Base-by-base conservation (phyloP, 495 filamentous ascomycete species). In the Annulohypoxylon maeteangense region DNA sequence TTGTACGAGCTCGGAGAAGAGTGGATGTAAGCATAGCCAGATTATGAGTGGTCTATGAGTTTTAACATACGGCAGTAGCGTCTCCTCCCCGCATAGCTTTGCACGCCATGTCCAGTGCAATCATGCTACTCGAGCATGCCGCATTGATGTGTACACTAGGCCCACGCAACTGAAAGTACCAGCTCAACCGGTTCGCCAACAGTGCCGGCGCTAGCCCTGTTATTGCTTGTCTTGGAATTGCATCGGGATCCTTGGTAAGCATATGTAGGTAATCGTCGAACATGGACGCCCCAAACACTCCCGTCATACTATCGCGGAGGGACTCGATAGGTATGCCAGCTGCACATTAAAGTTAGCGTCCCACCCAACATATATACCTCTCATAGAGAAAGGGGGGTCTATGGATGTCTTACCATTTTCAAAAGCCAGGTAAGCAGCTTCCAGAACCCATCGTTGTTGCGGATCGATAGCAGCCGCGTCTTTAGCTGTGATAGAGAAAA, bases 401-500 rank as follows among this genome's bases (percentile, higher is more conserved):
- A n/a, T n/a, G n/a, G n/a, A n/a, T n/a, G n/a, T n/a, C n/a, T n/a
- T n/a, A n/a, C 76, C 83, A 11, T 81, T 78, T 55, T 90, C 87
- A 18, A 89, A 71, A 0, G 80, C 81, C 62, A 86, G 81, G 60
- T 88, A 90, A 2, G 27, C 2, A 29, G 27, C 6, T 6, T 29
- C 27, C 6, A 29, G 27, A 3, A 29, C 3, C 27, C 2, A 29
- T 2, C 27, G 27, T 29, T 29, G 27, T 29, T 29, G 27, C 6
- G 27, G 27, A 29, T 29, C 77, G 73, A 81, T 79, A 2, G 74
- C 57, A 4, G 65, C 79, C 0, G 87, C 87, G 72, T 90, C 86
- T 4, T 79, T 74, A 4, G 81, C 74, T 4, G 80, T 82, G 31
- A 88, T 87, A 4, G 78, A 78, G 75, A 90, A 90, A 76, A 89